Evolutionary conservation across 176 grass and related monocot species (phyloP), one percentile per base, ranked within the genome.

Genomic region (Thalia dealbata): DNA sequence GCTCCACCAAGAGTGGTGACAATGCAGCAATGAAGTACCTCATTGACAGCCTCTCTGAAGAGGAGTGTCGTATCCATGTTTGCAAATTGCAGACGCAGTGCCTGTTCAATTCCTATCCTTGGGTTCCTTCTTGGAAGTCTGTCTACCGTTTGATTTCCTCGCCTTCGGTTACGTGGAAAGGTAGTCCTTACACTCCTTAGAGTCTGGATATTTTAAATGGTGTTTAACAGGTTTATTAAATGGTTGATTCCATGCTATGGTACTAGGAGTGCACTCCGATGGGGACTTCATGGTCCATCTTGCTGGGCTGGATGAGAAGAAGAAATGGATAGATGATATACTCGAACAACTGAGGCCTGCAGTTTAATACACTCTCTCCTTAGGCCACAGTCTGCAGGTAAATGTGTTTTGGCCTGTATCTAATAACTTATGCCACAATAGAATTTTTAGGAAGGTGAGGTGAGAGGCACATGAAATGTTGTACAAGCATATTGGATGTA

Each of bases 261-360:
- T 76, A 18, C 74, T 71, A 96, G 93, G 93, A 50, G 85, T 78
- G 55, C 92, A 96, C 79, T 92, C 93, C 8, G 78, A 92, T 81
- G 93, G 93, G 79, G 93, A 92, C 73, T 96, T 92, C 59, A 84
- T 96, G 84, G 67, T 92, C 18, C 93, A 96, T 80, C 80, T 96
- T 54, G 93, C 93, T 73, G 93, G 93, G 35, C n/a, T 96, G 45
- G 81, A 88, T 75, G 85, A 96, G 70, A 96, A 96, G 81, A 65
- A 44, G 64, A 79, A 79, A 74, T 96, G 89, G 89, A 67, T 79
- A 61, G 63, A 80, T 61, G 89, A 76, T 76, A 78, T 96, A 79
- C 60, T 90, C 60, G 11, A 63, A 72, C 76, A 88, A 50, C 76
- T 75, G 76, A 38, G 46, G 44, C 10, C 65, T 44, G 16, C 2